A percentile compares a stretch with the other conserved stretches of the same genome.
Evolutionary conservation across 2,329 filamentous ascomycete genomes (phyloP).

Genomic region (Penicillium sp.): DNA sequence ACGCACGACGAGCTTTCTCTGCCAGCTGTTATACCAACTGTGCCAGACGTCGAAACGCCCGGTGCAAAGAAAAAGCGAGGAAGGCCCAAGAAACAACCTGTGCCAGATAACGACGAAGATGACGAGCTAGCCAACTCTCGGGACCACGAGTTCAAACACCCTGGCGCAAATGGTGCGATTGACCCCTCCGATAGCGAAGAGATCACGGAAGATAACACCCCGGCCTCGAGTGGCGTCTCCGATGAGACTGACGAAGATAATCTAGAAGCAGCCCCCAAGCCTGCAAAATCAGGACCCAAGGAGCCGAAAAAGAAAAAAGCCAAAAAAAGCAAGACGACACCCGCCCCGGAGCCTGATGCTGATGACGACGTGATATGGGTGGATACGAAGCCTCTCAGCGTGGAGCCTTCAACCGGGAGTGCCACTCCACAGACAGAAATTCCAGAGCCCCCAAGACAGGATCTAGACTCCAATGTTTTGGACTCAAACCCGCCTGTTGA

Average conservation of each 20-base stretch:
- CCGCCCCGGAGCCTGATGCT: conserved; percentile 31
- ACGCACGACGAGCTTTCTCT: conserved; percentile 31
- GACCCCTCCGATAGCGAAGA: conserved; percentile 18
- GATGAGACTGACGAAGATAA: conserved; percentile 5
- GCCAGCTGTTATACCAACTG: conserved; percentile 15
- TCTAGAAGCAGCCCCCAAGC: conserved; percentile 1
- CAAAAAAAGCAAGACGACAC: conserved; percentile 46
- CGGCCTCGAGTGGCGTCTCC: conserved; percentile 1
- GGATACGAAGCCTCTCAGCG: conserved; percentile 28
- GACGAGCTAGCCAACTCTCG: conserved; percentile 26
- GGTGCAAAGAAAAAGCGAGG: conserved; percentile 29
- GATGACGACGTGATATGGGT: conserved; percentile 46
- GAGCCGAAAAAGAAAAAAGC: conserved; percentile 43
- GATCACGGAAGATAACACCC: conserved; percentile 19
- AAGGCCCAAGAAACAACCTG: conserved; percentile 31
- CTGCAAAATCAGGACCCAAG: conserved; percentile 18
- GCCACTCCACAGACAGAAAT: conserved; percentile 8
- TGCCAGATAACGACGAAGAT: conserved; percentile 28
- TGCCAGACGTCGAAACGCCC: conserved; percentile 24
- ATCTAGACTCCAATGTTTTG: not conserved
- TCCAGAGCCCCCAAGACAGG: not conserved
- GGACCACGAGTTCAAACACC: not conserved
- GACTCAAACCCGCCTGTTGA: not conserved
- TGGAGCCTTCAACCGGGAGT: not conserved
- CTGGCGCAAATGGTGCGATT: conserved; percentile 8